Conservation (phyloP, 495 filamentous ascomycete species). For the Hypoxylon fragiforme region DNA sequence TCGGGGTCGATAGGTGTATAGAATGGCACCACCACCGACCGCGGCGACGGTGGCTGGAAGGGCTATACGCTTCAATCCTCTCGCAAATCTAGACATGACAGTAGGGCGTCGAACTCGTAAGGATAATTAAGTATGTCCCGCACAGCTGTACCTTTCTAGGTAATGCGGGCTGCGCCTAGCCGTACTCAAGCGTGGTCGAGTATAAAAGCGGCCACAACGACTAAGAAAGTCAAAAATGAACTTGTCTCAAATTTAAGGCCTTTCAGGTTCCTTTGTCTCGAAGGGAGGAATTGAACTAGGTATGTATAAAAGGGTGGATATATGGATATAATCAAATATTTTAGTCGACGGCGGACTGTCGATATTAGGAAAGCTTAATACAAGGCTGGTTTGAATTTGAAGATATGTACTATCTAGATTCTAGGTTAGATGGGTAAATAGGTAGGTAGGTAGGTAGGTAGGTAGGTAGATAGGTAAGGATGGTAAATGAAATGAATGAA, state of each 20-base stretch:
- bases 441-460: not conserved
- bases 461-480: not conserved
- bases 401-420: not conserved
- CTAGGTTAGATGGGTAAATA: not conserved
- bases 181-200: conserved; percentile 5
- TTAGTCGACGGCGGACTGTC: conserved; percentile 10
- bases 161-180: conserved; percentile 5
- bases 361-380: conserved; percentile 11
- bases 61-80: conserved; percentile 43
- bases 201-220: conserved; percentile 7
- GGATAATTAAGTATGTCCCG: not conserved
- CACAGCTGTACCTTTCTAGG: conserved; percentile 2
- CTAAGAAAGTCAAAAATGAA: not conserved
- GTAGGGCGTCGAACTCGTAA: conserved; percentile 2
- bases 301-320: conserved; percentile 1
- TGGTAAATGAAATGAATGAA: conserved; percentile 1
- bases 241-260: too few species aligned
- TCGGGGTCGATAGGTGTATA: conserved; percentile 78
- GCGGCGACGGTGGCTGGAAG: conserved; percentile 43
- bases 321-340: conserved; percentile 1
- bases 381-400: conserved; percentile 8
- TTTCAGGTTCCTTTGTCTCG: not conserved
- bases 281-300: not conserved
- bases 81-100: conserved; percentile 35
- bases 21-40: conserved; percentile 60